Base-by-base conservation (phyloP, 2,329 filamentous ascomycete species). In the Shiraia sp. region DNA sequence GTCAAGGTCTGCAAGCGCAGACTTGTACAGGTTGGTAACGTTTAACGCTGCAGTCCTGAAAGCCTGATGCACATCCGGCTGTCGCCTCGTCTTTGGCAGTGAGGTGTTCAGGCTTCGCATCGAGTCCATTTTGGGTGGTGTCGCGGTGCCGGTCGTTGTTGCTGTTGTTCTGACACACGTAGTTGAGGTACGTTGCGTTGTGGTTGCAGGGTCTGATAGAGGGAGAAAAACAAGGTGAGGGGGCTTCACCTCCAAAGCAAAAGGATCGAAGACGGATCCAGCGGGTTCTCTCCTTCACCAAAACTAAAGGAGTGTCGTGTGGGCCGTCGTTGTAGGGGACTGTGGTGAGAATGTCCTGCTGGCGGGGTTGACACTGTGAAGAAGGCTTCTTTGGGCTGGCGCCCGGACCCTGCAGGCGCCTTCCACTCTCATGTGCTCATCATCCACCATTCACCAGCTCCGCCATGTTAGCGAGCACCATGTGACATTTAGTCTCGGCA, bases 11-110 rank as follows among this genome's bases (percentile, higher is more conserved):
- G 83, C 78, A 10, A 88, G 86, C 3, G 92, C 92, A 27, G 86
- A 91, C 72, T 96, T 96, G 75, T 97, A 97, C 10, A 99, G 83
- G 63, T 95, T 96, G 33, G 93, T 97, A 40, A 97, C 91, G 5
- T 90, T 95, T 24, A 96, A 79, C 14, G 93, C 93, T 24, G 93
- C 93, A 12, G 87, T 84, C 70, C 90, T 93, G 79, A 99, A 99
- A 44, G 89, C 86, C 57, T 92, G 86, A 43, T 96, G 82, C 33
- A 96, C 82, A 63, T 76, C 66, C 31, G 60, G 70, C 52, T 72
- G 68, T 33, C 53, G 54, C 36, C 60, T 55, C 10, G 68, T 59
- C 42, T 58, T 62, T 6, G 69, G 69, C 32, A 72, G 59, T 24
- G 69, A 70, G 26, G 53, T 70, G 55, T 71, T 71, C 23, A 72